Conservation (phyloP, 345 rosid genomes). For the Citrus reticulata region DNA sequence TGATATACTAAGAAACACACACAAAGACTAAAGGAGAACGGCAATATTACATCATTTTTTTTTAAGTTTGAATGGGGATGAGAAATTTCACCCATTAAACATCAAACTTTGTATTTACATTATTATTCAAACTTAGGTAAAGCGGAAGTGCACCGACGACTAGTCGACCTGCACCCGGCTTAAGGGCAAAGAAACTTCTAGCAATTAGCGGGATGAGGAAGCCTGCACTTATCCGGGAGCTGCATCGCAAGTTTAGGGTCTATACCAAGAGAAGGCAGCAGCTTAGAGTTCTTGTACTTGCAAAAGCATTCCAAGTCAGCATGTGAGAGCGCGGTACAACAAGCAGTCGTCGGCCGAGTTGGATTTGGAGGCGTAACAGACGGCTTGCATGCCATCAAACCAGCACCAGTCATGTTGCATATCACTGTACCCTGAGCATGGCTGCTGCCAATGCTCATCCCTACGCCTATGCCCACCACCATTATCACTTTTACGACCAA, state of each 20-base stretch:
- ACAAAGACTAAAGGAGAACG: too few species aligned
- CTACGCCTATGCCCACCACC: background rate
- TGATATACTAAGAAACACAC: too few species aligned
- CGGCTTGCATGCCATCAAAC: conserved; percentile 43
- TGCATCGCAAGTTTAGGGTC: conserved; percentile 59
- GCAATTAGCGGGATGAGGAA: conserved; percentile 40
- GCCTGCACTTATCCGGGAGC: conserved; percentile 48
- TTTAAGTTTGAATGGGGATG: too few species aligned
- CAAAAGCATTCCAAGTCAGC: conserved; percentile 50
- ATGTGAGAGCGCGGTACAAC: conserved; percentile 44
- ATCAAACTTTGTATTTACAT: too few species aligned
- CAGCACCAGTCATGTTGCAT: conserved; percentile 34
- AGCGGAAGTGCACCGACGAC: too few species aligned
- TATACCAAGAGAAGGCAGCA: conserved; percentile 48
- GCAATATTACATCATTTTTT: too few species aligned
- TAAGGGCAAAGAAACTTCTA: background rate
- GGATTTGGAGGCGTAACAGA: conserved; percentile 49
- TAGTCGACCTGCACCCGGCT: too few species aligned
- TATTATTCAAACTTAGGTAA: too few species aligned
- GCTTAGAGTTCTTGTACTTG: conserved; percentile 41
- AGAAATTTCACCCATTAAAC: too few species aligned
- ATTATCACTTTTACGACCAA: background rate
- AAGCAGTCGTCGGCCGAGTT: conserved; percentile 23
- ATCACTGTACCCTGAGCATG: conserved; percentile 33
- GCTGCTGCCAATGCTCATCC: background rate